Evolutionary conservation across 2,329 filamentous ascomycete genomes (phyloP), one percentile per base, ranked within the genome.

Genomic region (Cordyceps tenuipes): DNA sequence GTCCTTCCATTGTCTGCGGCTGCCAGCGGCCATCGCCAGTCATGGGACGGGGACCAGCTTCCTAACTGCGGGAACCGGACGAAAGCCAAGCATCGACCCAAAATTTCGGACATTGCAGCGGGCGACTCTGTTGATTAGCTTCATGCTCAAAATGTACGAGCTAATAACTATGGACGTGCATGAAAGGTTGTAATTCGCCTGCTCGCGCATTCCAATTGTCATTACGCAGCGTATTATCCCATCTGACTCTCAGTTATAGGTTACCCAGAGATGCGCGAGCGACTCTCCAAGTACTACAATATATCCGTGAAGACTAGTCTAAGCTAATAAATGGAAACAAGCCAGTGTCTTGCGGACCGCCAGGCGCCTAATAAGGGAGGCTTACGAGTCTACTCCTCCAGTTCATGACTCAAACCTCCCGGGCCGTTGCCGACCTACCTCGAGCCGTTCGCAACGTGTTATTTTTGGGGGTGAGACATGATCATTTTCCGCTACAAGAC

Each of bases 51-150:
- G 29, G 41, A 34, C 49, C 39, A 51, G 36, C 56, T 36, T 34
- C 29, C 48, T 59, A 19, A 39, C 43, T 9, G 39, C 46, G 36
- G 56, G 48, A 52, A 34, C 57, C 57, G 41, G 39, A 52, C 53
- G 49, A 49, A 47, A 21, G 48, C 56, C 50, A 55, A 49, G 31
- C n/a, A 49, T 8, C 8, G 58, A 46, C 50, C 50, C 43, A 60
- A 19, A 54, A 54, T 60, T 48, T 50, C 58, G 58, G 58, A 54
- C 51, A 60, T 60, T 60, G 50, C 58, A 44, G 51, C 51, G 58
- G 49, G 41, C 34, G 43, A 36, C 56, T 44, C 34, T 58, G 23
- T 58, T 39, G 23, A 53, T 53, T 59, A 53, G 41, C 39, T 47
- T 59, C 47, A 59, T 53, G 57, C 56, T 58, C 56, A 57, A 7